Percentiles rank a stretch among this genome's conserved stretches.
These are phyloP conservation scores for Annona squamosa DNA, from an alignment of 164 flowering plant species.

Conservation along the genomic window DNA sequence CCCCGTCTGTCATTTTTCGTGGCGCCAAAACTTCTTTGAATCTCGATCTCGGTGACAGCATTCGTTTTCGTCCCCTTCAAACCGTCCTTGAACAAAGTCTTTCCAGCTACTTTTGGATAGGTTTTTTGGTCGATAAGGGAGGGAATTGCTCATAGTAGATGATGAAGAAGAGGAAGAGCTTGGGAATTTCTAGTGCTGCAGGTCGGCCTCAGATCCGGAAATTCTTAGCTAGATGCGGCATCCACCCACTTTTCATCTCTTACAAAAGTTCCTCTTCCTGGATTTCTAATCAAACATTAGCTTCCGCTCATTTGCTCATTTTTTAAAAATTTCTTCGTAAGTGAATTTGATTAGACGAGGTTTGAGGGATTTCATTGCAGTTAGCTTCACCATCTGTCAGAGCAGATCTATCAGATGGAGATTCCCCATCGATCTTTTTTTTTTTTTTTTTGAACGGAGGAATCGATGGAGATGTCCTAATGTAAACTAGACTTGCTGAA, in stretches of 20 bases:
- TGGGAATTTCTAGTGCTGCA: neutral
- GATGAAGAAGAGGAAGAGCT: neutral
- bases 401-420: too few relatives aligned
- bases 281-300: neutral
- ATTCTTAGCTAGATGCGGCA: neutral
- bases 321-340: too few relatives aligned
- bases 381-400: too few relatives aligned
- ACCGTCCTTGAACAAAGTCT: too few relatives aligned
- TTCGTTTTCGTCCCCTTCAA: too few relatives aligned
- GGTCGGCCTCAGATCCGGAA: neutral
- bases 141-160: neutral
- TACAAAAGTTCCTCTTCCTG: neutral
- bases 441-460: too few relatives aligned
- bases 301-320: neutral
- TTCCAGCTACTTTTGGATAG: too few relatives aligned
- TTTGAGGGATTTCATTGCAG: too few relatives aligned
- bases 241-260: neutral
- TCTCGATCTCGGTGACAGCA: neutral
- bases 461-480: too few relatives aligned
- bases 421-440: too few relatives aligned
- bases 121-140: neutral
- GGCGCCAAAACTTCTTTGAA: neutral
- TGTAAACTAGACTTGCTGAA: too few relatives aligned
- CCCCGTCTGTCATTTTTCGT: neutral
- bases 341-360: too few relatives aligned